A percentile compares a stretch with the other conserved stretches of the same genome.
Conservation (phyloP, 2,329 filamentous ascomycete genomes). For the Colletotrichum somersetense region DNA sequence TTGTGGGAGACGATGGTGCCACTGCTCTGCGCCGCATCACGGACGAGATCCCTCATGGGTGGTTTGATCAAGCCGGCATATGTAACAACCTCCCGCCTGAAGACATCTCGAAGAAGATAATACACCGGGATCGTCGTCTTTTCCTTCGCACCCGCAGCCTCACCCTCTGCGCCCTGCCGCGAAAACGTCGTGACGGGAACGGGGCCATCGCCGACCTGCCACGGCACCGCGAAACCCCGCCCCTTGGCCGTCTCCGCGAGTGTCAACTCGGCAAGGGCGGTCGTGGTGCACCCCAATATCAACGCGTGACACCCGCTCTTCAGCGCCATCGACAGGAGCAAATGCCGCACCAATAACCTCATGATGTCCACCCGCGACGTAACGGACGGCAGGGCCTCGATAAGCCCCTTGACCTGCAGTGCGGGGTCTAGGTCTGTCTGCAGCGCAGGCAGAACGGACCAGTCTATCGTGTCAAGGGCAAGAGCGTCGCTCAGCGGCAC, state of each 20-base stretch:
- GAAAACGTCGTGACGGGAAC: constrained; percentile 47
- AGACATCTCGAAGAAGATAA: constrained; percentile 87
- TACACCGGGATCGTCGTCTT: constrained; percentile 63
- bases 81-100: constrained; percentile 81
- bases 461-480: constrained; percentile 64
- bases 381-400: constrained; percentile 75
- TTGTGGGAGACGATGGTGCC: constrained; percentile 71
- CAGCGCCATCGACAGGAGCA: constrained; percentile 76
- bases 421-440: constrained; percentile 47
- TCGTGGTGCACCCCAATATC: constrained; percentile 88
- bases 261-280: constrained; percentile 85
- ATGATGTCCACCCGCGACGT: constrained; percentile 83
- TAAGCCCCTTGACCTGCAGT: constrained; percentile 64
- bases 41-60: constrained; percentile 63
- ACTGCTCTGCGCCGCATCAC: constrained; percentile 46
- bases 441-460: constrained; percentile 59
- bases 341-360: constrained; percentile 76
- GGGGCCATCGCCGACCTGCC: constrained; percentile 82
- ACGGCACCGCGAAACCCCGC: constrained; percentile 84
- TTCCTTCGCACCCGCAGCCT: constrained; percentile 1
- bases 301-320: constrained; percentile 74
- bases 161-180: not conserved
- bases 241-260: constrained; percentile 93
- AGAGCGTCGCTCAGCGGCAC: constrained; percentile 75
- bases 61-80: constrained; percentile 71